Conservation (phyloP, 345 rosid species). For the Brassica incana region DNA sequence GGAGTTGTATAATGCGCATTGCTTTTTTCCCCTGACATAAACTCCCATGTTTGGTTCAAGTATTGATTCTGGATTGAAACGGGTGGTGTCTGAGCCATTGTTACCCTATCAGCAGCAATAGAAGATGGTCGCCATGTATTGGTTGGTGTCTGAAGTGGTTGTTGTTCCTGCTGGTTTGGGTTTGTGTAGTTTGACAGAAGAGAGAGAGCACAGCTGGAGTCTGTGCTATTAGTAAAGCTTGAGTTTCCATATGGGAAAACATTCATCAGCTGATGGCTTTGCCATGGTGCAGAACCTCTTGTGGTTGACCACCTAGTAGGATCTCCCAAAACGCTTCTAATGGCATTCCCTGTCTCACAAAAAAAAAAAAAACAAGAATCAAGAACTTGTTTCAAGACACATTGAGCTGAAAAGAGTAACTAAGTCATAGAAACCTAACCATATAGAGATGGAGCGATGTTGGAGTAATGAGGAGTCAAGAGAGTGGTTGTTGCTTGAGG, state of each 20-base stretch:
- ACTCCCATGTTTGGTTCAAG: conserved; percentile 38
- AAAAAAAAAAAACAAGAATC: background rate
- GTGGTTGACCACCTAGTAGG: conserved; percentile 38
- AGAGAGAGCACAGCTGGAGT: conserved; percentile 88
- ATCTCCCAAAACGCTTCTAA: conserved; percentile 27
- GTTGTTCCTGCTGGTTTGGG: conserved; percentile 47
- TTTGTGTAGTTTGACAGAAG: conserved; percentile 89
- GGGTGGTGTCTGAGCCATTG: conserved; percentile 53
- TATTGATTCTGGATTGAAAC: conserved; percentile 46
- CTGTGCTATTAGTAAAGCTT: conserved; percentile 51
- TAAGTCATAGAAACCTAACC: conserved; percentile 45
- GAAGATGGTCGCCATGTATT: conserved; percentile 36
- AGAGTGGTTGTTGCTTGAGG: conserved; percentile 53
- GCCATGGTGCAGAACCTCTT: conserved; percentile 35
- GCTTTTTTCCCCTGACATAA: conserved; percentile 39
- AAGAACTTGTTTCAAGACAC: background rate
- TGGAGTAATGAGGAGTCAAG: conserved; percentile 49
- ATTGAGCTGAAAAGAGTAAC: background rate
- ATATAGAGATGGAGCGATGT: conserved; percentile 50
- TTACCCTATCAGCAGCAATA: conserved; percentile 9
- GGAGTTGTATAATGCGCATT: background rate
- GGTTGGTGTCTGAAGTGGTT: conserved; percentile 32
- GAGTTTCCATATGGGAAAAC: conserved; percentile 50
- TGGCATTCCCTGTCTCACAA: conserved; percentile 8
- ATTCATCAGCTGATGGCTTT: conserved; percentile 38